phyloP scores from a whole-genome alignment of 805 yeast genomes.

The Wickerhamomyces chambardii region DNA sequence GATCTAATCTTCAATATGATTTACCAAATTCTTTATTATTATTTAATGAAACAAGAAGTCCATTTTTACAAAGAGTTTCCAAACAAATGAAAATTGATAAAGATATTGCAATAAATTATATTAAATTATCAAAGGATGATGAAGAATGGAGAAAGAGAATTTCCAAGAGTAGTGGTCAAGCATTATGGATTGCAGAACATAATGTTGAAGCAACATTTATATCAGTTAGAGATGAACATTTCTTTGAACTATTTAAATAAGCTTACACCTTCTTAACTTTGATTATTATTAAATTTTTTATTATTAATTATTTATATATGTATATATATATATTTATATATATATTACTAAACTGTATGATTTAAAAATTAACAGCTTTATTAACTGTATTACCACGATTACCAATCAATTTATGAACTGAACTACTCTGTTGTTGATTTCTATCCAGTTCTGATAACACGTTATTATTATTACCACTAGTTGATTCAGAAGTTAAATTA shows the following conservation, averaged over 20 bases:
- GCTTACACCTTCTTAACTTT: no score
- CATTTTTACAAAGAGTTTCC: slow-evolving; percentile 5
- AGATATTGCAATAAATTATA: neutral
- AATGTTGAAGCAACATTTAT: slow-evolving; percentile 4
- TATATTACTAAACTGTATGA: no score
- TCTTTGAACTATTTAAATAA: no score
- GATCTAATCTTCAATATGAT: slow-evolving; percentile 1
- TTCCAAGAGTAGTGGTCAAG: neutral
- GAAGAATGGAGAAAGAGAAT: slow-evolving; percentile 6
- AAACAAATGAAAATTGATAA: slow-evolving; percentile 6
- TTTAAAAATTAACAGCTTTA: slow-evolving; percentile 15
- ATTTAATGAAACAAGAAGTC: slow-evolving; percentile 4
- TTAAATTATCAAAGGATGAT: slow-evolving; percentile 3
- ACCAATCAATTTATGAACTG: neutral
- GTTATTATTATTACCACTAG: no score
- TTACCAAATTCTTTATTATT: slow-evolving; percentile 4
- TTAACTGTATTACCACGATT: slow-evolving; percentile 3
- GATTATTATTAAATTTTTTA: no score
- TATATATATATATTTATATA: no score
- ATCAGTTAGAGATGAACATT: slow-evolving; percentile 2
- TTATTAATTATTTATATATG: no score
- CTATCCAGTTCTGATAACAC: no score
- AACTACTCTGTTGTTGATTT: no score
- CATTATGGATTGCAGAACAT: slow-evolving; percentile 5
- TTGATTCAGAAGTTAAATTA: no score